Conservation (phyloP, 495 filamentous ascomycete species). For the Patellaria atrata region DNA sequence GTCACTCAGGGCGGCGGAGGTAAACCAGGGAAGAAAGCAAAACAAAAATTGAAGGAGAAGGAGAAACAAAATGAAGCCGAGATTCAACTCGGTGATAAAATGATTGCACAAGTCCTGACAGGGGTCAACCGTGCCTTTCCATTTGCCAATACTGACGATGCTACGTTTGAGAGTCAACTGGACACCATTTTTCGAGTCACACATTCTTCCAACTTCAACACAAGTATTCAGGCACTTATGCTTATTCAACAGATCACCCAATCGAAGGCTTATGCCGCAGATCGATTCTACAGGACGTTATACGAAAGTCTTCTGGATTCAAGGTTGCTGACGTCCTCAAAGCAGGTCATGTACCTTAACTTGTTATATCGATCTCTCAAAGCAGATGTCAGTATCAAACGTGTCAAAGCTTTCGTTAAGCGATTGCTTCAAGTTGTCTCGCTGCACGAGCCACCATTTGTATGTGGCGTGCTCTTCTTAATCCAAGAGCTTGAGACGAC, state of each 20-base stretch:
- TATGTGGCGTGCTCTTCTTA: conserved; percentile 77
- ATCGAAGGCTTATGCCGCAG: conserved; percentile 60
- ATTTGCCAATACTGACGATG: conserved; percentile 68
- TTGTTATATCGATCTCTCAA: conserved; percentile 77
- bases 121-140: conserved; percentile 94
- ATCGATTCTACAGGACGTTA: conserved; percentile 86
- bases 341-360: conserved; percentile 90
- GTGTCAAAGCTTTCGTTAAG: conserved; percentile 87
- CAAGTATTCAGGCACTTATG: conserved; percentile 88
- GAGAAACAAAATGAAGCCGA: conserved; percentile 40
- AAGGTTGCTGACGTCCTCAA: conserved; percentile 74
- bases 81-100: conserved; percentile 69
- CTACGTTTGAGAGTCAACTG: conserved; percentile 67
- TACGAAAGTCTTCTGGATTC: conserved; percentile 92
- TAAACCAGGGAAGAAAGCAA: conserved; percentile 33
- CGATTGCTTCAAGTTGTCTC: conserved; percentile 73
- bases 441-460: conserved; percentile 83
- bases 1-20: conserved; percentile 38
- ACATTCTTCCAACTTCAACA: conserved; percentile 97
- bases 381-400: conserved; percentile 68
- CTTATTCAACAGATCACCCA: conserved; percentile 83
- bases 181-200: conserved; percentile 90
- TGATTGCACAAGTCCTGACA: conserved; percentile 77
- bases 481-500: conserved; percentile 63
- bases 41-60: conserved; percentile 34